phyloP scores from a whole-genome alignment of 257 asterid genomes.

The Ocimum tenuiflorum region DNA sequence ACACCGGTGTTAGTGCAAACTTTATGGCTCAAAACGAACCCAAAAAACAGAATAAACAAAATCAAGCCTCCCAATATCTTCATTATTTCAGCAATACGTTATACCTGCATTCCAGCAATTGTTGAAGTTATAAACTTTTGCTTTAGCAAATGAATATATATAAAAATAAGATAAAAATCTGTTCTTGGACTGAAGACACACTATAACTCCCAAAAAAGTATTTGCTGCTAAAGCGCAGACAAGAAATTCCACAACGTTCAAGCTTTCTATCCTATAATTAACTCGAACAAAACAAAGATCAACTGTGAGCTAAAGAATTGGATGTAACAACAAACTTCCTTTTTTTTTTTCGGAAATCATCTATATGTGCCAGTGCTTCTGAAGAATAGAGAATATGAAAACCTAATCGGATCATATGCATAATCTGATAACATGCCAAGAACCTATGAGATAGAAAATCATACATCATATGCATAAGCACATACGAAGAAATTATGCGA shows the following conservation, averaged over 20 bases:
- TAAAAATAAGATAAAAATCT: neutral
- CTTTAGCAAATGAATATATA: neutral
- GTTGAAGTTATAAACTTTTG: neutral
- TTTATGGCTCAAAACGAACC: slow-evolving; percentile 37
- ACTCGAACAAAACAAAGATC: neutral
- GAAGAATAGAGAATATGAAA: neutral
- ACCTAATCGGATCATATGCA: neutral
- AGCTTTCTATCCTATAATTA: neutral
- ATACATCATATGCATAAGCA: neutral
- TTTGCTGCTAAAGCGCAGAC: neutral
- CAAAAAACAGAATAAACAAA: slow-evolving; percentile 33
- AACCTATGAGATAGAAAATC: neutral
- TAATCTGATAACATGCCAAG: no score
- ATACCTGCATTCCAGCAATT: slow-evolving; percentile 21
- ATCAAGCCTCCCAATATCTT: slow-evolving; percentile 25
- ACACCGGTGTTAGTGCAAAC: slow-evolving; percentile 63
- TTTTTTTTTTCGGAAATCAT: no score
- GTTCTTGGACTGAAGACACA: neutral
- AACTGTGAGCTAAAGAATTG: neutral
- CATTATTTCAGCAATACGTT: slow-evolving; percentile 9
- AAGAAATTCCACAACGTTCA: neutral
- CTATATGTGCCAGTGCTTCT: neutral
- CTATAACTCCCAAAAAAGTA: neutral
- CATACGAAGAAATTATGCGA: neutral
- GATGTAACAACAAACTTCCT: neutral